Conservation (phyloP, 1,139 yeast species). For the Hanseniaspora sp. region DNA sequence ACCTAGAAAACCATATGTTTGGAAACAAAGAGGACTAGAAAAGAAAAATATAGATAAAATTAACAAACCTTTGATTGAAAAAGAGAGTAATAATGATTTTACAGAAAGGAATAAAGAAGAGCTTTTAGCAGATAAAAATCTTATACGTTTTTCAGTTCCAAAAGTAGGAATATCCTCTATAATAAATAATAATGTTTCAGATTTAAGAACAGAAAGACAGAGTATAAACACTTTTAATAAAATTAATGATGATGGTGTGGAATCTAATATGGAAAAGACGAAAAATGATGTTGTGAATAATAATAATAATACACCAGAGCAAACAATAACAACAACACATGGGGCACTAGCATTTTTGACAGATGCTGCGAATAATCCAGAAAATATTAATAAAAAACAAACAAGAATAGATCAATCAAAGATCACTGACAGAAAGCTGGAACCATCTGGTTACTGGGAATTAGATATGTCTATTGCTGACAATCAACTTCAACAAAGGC, state of each 20-base stretch:
- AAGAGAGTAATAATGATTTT: background rate
- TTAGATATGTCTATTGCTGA: conserved; percentile 2
- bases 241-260: background rate
- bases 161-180: background rate
- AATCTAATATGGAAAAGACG: background rate
- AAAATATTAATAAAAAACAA: background rate
- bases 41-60: background rate
- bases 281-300: background rate
- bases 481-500: background rate
- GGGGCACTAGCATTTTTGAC: conserved; percentile 64
- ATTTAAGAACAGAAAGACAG: background rate
- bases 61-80: background rate
- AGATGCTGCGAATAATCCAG: conserved; percentile 55
- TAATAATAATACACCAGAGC: conserved; percentile 16
- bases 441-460: conserved; percentile 13
- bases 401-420: conserved; percentile 11
- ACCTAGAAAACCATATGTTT: conserved; percentile 34
- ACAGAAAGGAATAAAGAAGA: no score
- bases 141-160: background rate
- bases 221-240: background rate
- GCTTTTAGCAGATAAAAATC: background rate
- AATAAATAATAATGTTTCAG: background rate
- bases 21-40: conserved; percentile 13
- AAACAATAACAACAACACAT: conserved; percentile 38
- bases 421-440: conserved; percentile 11